A percentile compares a stretch with the other conserved stretches of the same genome.
phyloP scores from a whole-genome alignment of 2,329 filamentous ascomycete genomes.

The Dothistroma septosporum region DNA sequence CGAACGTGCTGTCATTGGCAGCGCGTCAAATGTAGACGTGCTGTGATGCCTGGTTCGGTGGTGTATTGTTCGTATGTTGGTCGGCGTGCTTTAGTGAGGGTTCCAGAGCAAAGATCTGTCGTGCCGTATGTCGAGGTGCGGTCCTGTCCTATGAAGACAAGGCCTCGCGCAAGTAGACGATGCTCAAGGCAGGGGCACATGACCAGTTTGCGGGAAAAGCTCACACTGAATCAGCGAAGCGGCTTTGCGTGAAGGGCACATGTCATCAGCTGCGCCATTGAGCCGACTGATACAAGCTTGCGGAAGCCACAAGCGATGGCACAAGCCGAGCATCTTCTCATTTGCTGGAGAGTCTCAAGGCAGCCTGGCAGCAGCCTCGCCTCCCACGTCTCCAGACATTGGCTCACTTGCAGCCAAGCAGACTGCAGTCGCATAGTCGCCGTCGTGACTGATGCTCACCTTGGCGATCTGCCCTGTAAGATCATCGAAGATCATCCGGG shows the following conservation, averaged over 20 bases:
- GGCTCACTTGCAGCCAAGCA: slow-evolving; percentile 51
- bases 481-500: slow-evolving; percentile 4
- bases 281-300: background rate
- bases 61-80: too few relatives aligned
- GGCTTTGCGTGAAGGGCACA: background rate
- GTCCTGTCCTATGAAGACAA: background rate
- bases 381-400: slow-evolving; percentile 27
- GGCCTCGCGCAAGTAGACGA: background rate
- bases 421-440: slow-evolving; percentile 70
- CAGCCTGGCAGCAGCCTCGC: slow-evolving; percentile 26
- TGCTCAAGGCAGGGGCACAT: background rate
- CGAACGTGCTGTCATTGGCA: too few relatives aligned
- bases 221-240: background rate
- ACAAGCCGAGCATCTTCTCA: background rate
- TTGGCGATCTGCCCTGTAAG: slow-evolving; percentile 54
- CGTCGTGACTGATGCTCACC: slow-evolving; percentile 84
- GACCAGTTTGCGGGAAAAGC: background rate
- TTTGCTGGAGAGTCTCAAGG: slow-evolving; percentile 1
- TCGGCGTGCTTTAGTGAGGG: too few relatives aligned
- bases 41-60: too few relatives aligned
- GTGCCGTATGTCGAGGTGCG: background rate
- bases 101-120: background rate
- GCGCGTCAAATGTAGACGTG: too few relatives aligned
- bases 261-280: background rate
- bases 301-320: background rate